phyloP scores from a whole-genome alignment of 2,329 filamentous ascomycete species.

The Xylaria sp. region DNA sequence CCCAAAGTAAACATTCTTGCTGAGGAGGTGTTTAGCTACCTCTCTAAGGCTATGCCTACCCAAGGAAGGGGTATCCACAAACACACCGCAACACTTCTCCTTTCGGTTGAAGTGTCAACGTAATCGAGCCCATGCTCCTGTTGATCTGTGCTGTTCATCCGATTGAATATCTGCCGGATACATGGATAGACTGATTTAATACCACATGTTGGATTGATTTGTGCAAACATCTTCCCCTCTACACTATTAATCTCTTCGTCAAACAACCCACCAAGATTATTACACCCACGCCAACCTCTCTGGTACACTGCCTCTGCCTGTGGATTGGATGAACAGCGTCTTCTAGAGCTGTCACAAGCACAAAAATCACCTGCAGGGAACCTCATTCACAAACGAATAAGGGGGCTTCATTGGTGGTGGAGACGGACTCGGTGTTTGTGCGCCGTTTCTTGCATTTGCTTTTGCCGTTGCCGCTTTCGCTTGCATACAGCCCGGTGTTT shows the following conservation, averaged over 20 bases:
- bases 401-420: conserved; percentile 21
- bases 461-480: conserved; percentile 23
- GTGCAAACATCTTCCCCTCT: conserved; percentile 21
- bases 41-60: background rate
- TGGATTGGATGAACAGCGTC: conserved; percentile 3
- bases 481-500: conserved; percentile 27
- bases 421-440: conserved; percentile 22
- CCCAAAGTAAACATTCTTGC: conserved; percentile 33
- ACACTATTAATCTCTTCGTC: conserved; percentile 1
- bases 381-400: conserved; percentile 9
- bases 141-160: conserved; percentile 24
- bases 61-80: conserved; percentile 3
- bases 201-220: conserved; percentile 8
- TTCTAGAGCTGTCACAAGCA: background rate
- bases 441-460: conserved; percentile 26
- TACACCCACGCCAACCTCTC: conserved; percentile 2
- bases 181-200: conserved; percentile 11
- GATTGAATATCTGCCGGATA: conserved; percentile 7
- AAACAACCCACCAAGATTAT: background rate
- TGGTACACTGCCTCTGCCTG: background rate
- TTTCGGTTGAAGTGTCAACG: conserved; percentile 23
- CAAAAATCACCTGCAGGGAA: conserved; percentile 16
- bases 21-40: background rate
- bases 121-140: conserved; percentile 22
- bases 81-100: conserved; percentile 33